A percentile compares a stretch with the other conserved stretches of the same genome.
Evolutionary conservation across 495 filamentous ascomycete species (phyloP).

Genomic region (Xylaria castorea): DNA sequence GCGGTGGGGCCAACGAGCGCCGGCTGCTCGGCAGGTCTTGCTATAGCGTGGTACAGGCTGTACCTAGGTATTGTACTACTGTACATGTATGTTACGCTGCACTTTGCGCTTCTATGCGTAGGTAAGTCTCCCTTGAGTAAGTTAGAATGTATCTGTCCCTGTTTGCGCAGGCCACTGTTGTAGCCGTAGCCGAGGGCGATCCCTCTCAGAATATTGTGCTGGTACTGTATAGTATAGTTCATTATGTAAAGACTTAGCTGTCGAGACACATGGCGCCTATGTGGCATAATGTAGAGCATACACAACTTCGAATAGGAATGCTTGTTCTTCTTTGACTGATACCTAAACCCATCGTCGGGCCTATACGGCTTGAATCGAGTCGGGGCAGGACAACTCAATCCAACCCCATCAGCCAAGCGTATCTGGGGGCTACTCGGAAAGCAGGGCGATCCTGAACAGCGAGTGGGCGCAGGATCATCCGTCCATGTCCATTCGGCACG

Average conservation of each 20-base stretch:
- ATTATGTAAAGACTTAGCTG: background rate
- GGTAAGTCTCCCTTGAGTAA: constrained; percentile 1
- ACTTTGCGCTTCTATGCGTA: background rate
- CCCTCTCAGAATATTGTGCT: background rate
- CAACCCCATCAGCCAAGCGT: constrained; percentile 10
- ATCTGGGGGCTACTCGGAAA: constrained; percentile 15
- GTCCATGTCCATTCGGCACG: constrained; percentile 29
- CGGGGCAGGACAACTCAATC: background rate
- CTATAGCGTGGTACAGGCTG: constrained; percentile 1
- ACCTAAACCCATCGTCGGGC: constrained; percentile 5
- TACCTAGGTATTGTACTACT: no score
- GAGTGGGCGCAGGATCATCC: constrained; percentile 29
- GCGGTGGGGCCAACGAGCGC: constrained; percentile 9
- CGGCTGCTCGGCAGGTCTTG: constrained; percentile 19
- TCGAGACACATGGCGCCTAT: constrained; percentile 16
- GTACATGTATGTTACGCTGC: no score
- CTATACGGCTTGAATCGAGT: background rate
- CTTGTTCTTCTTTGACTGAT: background rate
- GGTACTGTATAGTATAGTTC: background rate
- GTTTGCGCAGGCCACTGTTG: background rate
- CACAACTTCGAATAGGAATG: background rate
- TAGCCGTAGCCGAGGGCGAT: background rate
- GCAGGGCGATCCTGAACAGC: constrained; percentile 28
- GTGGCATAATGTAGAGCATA: constrained; percentile 12
- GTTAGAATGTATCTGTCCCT: background rate